Evolutionary conservation across 208 protist species (phyloP), one percentile per base, ranked within the genome.

Genomic region (Naegleria lovaniensis): DNA sequence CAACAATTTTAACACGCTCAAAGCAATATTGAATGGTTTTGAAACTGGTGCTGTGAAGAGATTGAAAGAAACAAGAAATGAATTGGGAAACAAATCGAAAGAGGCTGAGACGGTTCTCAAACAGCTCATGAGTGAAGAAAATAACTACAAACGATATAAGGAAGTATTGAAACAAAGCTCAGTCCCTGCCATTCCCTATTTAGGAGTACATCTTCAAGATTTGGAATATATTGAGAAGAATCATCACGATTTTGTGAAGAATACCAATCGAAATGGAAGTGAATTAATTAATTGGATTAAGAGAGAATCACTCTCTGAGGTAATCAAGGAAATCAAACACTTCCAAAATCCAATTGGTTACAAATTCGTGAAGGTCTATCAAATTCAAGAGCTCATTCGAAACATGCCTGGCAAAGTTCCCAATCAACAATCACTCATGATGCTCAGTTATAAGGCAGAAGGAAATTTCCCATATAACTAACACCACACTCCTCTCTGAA

Each of bases 241-340:
- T 22, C 9, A 85, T 6, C 36, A 38, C 19, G 33, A 58, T 52
- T 51, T 36, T 51, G 90, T 90, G 55, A 85, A 40, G 25, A 15
- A 75, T 52, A 92, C 89, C 36, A 51, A 88, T 88, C 13, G 75
- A 40, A 86, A 83, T 88, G 91, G 90, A 22, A 38, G 48, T 48
- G n/a, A 90, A 22, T 90, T 93, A n/a, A 92, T 93, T 84, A 92
- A 93, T 58, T 93, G 92, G 67, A 83, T 79, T 25, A 93, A 93
- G 76, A 48, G 88, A 83, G 85, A 88, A 55, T 48, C 39, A 13
- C 11, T 43, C 5, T 91, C 88, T 29, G 90, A 91, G 25, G 83
- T 95, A 25, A 92, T 95, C 0, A 43, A 89, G 0, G 90, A 92
- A 55, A 93, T 95, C 33, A 38, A 91, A 51, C 36, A 90, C 6